phyloP scores from a whole-genome alignment of 2,329 filamentous ascomycete genomes.

The Malbranchea zuffiana region DNA sequence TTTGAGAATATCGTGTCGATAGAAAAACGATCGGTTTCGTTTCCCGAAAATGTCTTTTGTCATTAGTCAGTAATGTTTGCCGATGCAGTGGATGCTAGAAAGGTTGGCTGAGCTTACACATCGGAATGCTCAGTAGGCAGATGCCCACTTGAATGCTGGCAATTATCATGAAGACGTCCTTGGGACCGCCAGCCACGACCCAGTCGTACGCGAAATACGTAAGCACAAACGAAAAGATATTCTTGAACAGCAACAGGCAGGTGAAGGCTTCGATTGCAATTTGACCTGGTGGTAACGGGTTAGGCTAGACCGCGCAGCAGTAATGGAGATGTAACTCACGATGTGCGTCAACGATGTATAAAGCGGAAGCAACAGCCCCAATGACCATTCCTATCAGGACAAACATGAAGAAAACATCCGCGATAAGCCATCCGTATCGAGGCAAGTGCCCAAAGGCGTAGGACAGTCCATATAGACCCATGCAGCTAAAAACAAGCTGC shows the following conservation, averaged over 20 bases:
- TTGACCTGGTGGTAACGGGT: constrained; percentile 43
- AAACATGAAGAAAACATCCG: constrained; percentile 71
- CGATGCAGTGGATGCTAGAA: constrained; percentile 1
- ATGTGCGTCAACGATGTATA: constrained; percentile 91
- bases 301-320: neutral
- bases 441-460: constrained; percentile 53
- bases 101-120: constrained; percentile 54
- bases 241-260: constrained; percentile 85
- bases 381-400: constrained; percentile 86
- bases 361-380: constrained; percentile 69
- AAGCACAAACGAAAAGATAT: constrained; percentile 77
- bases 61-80: constrained; percentile 1
- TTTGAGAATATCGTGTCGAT: constrained; percentile 60
- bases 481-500: constrained; percentile 64
- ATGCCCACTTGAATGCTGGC: constrained; percentile 66
- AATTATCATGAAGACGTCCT: constrained; percentile 55
- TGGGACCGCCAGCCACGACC: constrained; percentile 52
- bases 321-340: constrained; percentile 44
- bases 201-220: constrained; percentile 79
- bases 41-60: constrained; percentile 66
- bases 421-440: constrained; percentile 60
- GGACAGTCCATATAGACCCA: constrained; percentile 76
- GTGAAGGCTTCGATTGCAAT: constrained; percentile 82
- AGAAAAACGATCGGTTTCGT: constrained; percentile 61
- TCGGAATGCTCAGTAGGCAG: constrained; percentile 62